Base-by-base conservation (phyloP, 225 moss, liverwort and hornwort species). In the Climacium dendroides region DNA sequence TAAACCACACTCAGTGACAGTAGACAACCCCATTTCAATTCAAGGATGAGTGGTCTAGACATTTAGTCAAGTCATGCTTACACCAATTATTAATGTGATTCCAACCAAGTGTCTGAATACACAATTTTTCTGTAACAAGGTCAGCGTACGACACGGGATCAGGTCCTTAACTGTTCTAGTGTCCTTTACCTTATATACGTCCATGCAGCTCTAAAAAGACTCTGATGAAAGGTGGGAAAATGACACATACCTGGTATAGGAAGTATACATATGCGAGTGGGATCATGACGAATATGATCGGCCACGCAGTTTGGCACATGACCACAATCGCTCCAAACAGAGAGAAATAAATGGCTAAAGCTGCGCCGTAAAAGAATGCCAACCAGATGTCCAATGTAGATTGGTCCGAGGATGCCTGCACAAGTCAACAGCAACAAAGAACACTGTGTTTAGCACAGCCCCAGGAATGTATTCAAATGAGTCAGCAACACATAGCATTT, bases 391-490 rank as follows among this genome's bases (percentile, higher is more conserved):
- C 96, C 80, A 96, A 22, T 9, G 85, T 78, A 41, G 91, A 13
- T 87, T 96, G 96, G 39, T 96, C 95, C 57, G 95, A 81, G 19
- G 95, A 95, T 32, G 96, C 91, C 90, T 93, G 93, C 82, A 66
- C 74, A 64, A 43, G 62, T 74, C 58, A 74, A 77, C 30, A 79
- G 65, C 45, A 81, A 80, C 32, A 74, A 60, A 77, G 45, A 77
- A 78, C 26, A 70, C 76, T 30, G n/a, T 66, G 13, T 47, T 81
- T 26, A 76, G 69, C 34, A 79, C 39, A 91, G 22, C 19, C 53
- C 80, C 25, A 45, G 15, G 82, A 60, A 85, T 52, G 60, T 19
- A 78, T 50, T 48, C 19, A 78, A 78, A 19, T 6, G 43, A 67
- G 59, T 55, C 73, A 66, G 53, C 64, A 32, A 63, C 76, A 15